These are phyloP conservation scores for Terfezia boudieri DNA, from an alignment of 495 filamentous ascomycete species.

Conservation along the genomic window DNA sequence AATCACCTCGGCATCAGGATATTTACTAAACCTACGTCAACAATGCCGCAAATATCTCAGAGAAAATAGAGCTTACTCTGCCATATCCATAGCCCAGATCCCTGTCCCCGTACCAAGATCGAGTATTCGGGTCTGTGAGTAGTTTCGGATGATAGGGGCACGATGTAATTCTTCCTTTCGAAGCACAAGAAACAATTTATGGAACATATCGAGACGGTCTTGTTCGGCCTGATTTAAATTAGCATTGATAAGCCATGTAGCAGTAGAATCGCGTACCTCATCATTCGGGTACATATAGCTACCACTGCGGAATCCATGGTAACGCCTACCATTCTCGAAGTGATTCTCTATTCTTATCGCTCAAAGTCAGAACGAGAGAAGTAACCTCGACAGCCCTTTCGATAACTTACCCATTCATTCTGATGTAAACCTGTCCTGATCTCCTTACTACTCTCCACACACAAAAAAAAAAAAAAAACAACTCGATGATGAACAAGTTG, in stretches of 20 bases:
- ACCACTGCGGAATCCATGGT: slow-evolving; percentile 32
- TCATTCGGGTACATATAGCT: slow-evolving; percentile 41
- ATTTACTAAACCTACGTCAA: slow-evolving; percentile 26
- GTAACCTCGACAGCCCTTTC: too few species aligned
- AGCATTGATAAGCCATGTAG: slow-evolving; percentile 8
- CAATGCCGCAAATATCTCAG: neutral
- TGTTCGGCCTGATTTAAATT: slow-evolving; percentile 32
- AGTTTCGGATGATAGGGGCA: slow-evolving; percentile 30
- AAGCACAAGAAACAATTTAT: slow-evolving; percentile 48
- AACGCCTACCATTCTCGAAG: slow-evolving; percentile 33
- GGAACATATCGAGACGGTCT: slow-evolving; percentile 57
- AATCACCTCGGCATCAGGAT: slow-evolving; percentile 37
- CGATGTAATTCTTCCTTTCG: slow-evolving; percentile 34
- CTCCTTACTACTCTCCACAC: too few species aligned
- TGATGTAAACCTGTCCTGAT: too few species aligned
- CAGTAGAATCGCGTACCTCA: slow-evolving; percentile 24
- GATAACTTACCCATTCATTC: too few species aligned
- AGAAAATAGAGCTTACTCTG: slow-evolving; percentile 36
- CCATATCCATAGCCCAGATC: slow-evolving; percentile 79
- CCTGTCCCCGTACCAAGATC: slow-evolving; percentile 80
- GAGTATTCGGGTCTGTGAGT: slow-evolving; percentile 33
- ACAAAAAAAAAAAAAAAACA: too few species aligned
- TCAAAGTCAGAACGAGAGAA: slow-evolving; percentile 3
- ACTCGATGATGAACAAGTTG: too few species aligned
- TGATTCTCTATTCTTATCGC: slow-evolving; percentile 20